Percentiles rank a stretch among this genome's conserved stretches.
Evolutionary conservation across 2,329 filamentous ascomycete species (phyloP).

Genomic region (Sporothrix humicola): DNA sequence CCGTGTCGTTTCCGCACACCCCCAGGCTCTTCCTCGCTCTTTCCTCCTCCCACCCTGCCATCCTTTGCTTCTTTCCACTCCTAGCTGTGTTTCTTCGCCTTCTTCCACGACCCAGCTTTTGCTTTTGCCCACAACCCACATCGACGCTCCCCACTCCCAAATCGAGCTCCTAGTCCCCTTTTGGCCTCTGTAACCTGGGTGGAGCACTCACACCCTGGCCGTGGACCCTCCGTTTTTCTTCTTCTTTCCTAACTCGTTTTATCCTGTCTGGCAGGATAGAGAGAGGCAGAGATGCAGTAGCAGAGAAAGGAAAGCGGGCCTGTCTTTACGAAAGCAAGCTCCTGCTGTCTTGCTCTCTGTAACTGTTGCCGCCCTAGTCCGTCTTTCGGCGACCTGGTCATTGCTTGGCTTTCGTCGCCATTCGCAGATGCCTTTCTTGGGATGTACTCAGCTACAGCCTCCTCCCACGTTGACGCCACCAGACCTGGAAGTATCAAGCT

Average conservation of each 20-base stretch:
- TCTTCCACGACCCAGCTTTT: neutral
- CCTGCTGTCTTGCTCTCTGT: neutral
- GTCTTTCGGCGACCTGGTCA: conserved; percentile 24
- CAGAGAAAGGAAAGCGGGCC: neutral
- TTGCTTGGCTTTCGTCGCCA: conserved; percentile 3
- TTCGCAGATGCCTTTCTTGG: conserved; percentile 25
- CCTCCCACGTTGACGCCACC: conserved; percentile 23
- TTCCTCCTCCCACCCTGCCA: neutral
- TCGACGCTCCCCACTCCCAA: conserved; percentile 27
- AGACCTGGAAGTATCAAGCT: conserved; percentile 18
- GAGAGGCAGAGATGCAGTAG: neutral
- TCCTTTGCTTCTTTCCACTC: neutral
- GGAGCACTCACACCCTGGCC: conserved; percentile 8
- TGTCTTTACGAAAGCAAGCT: too few relatives aligned
- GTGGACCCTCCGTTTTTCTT: conserved; percentile 16
- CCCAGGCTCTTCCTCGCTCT: neutral
- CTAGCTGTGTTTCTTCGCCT: neutral
- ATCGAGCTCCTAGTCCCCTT: conserved; percentile 25
- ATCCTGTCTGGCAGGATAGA: neutral
- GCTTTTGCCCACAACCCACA: conserved; percentile 2
- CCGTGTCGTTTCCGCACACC: conserved; percentile 17
- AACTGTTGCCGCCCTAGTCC: conserved; percentile 20
- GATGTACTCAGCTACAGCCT: conserved; percentile 27
- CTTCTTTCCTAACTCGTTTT: conserved; percentile 17
- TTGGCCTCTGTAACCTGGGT: conserved; percentile 27